These are phyloP conservation scores for Pseudisothecium myosuroides DNA, from an alignment of 225 moss, liverwort and hornwort species.

Conservation along the genomic window DNA sequence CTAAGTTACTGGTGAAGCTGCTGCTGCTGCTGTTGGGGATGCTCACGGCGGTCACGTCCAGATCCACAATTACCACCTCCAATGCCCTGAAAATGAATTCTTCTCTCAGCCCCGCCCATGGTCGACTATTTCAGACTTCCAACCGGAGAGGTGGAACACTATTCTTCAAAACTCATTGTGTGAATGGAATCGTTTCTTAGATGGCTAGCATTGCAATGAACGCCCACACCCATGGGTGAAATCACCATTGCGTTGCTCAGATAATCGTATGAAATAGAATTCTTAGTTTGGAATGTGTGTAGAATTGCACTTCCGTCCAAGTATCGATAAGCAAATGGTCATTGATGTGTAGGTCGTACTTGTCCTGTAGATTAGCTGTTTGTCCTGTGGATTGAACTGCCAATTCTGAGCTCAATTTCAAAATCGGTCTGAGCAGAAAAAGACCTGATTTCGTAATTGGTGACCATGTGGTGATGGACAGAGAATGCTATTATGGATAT, in stretches of 20 bases:
- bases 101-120: background rate
- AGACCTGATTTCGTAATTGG: background rate
- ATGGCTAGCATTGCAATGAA: background rate
- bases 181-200: background rate
- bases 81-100: background rate
- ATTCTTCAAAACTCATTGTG: background rate
- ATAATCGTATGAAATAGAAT: background rate
- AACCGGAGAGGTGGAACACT: background rate
- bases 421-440: background rate
- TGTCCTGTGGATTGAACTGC: background rate
- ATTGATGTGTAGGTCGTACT: no score
- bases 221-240: background rate
- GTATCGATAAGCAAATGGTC: background rate
- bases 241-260: background rate
- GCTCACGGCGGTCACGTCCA: background rate
- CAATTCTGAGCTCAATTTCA: background rate
- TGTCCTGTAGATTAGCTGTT: background rate
- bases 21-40: background rate
- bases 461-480: background rate
- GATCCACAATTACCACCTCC: background rate
- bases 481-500: background rate
- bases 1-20: background rate
- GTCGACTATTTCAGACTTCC: background rate
- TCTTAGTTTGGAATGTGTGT: background rate
- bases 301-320: background rate